These are phyloP conservation scores for Anisodus acutangulus DNA, from an alignment of 257 asterid species.

Conservation along the genomic window DNA sequence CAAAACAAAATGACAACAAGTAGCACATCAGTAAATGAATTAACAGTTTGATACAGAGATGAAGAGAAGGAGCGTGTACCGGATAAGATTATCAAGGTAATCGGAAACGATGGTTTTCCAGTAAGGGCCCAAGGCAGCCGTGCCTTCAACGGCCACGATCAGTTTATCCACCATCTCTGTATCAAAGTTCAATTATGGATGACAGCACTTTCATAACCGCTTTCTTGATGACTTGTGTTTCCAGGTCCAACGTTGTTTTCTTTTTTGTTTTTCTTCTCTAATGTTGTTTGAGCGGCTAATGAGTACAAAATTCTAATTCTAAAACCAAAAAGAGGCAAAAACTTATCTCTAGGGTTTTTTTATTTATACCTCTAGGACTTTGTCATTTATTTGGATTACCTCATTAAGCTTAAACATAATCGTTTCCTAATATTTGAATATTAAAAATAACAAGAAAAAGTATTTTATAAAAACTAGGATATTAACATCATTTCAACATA, in stretches of 20 bases:
- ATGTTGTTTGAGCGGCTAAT: neutral
- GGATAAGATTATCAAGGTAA: slow-evolving; percentile 77
- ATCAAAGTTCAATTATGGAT: neutral
- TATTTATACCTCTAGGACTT: no score
- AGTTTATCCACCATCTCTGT: slow-evolving; percentile 50
- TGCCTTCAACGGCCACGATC: slow-evolving; percentile 94
- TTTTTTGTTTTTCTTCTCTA: no score
- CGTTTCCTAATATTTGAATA: no score
- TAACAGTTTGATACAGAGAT: neutral
- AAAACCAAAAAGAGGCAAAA: no score
- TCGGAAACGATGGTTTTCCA: slow-evolving; percentile 82
- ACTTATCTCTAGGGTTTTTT: no score
- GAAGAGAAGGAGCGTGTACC: slow-evolving; percentile 47
- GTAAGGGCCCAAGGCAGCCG: slow-evolving; percentile 88
- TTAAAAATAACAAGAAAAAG: no score
- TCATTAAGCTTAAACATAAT: no score
- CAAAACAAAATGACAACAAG: neutral
- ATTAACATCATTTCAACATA: no score
- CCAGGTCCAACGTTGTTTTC: neutral
- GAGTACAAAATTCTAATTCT: no score
- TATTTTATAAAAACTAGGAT: no score
- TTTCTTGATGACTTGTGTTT: neutral
- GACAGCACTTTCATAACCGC: neutral
- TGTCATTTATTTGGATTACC: no score
- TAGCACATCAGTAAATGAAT: neutral